Evolutionary conservation across 192 early-diverging fungal species (phyloP), one percentile per base, ranked within the genome.

Genomic region (Funneliformis mosseae): DNA sequence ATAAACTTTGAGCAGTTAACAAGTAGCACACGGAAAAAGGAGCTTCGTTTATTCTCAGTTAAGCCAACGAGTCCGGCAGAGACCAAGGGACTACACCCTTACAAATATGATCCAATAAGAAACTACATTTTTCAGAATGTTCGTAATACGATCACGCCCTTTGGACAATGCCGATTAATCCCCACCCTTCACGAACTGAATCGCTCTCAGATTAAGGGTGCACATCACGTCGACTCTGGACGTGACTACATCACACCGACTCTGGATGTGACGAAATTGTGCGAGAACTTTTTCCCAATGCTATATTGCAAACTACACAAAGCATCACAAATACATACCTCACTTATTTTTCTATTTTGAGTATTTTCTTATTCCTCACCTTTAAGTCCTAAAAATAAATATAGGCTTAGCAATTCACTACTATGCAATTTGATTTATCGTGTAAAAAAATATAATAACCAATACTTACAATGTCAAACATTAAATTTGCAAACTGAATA

Each of bases 21-120:
- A 46, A 23, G 61, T 28, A 77, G n/a, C 42, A 46, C 39, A 69
- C 25, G 16, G 38, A 62, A 70, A 9, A 79, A 79, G 77, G 48
- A 70, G 77, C 67, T 79, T 79, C 77, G 45, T 70, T 79, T 79
- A 79, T 79, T 16, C 67, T 79, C 66, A 68, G 67, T 79, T 70
- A 79, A 79, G 77, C 77, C 77, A 79, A 70, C 48, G 77, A 77
- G 63, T 67, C 76, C 76, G 8, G 45, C 62, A 48, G n/a, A 72
- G n/a, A 71, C 69, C 70, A 77, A 75, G 25, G 45, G 76, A 77
- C 62, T 74, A 74, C 45, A 74, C 10, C 45, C 42, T 76, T 9
- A 21, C 23, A 76, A 76, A 28, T 28, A 64, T 64, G 27, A 63
- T 41, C 5, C 43, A 74, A 39, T 39, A 48, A 48, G 46, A 68